These are phyloP conservation scores for Barbarea vulgaris DNA, from an alignment of 345 rosid genomes.

Conservation along the genomic window DNA sequence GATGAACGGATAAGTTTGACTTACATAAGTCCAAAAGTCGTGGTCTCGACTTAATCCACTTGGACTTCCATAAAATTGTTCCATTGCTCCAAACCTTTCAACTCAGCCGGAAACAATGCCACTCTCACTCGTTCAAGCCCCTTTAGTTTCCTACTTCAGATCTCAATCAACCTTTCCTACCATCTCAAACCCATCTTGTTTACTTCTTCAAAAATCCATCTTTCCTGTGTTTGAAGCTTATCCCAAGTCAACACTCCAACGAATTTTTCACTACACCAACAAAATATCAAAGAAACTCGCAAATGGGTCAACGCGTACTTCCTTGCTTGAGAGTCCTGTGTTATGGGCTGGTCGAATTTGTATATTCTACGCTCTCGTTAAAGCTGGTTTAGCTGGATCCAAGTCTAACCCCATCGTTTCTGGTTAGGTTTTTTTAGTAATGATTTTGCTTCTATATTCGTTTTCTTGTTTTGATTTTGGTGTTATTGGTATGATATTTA, in stretches of 20 bases:
- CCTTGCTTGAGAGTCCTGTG: slow-evolving; percentile 71
- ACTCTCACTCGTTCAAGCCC: slow-evolving; percentile 44
- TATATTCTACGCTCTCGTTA: slow-evolving; percentile 77
- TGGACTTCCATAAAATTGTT: not conserved
- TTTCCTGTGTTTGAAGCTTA: slow-evolving; percentile 18
- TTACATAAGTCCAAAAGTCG: not conserved
- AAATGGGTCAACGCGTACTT: slow-evolving; percentile 47
- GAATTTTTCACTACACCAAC: slow-evolving; percentile 14
- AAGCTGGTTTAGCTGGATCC: slow-evolving; percentile 87
- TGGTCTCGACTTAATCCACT: slow-evolving; percentile 8
- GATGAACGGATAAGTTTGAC: no score
- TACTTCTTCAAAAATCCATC: slow-evolving; percentile 43
- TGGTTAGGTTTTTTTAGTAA: slow-evolving; percentile 39
- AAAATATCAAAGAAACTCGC: slow-evolving; percentile 19
- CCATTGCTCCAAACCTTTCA: not conserved
- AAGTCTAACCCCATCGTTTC: slow-evolving; percentile 75
- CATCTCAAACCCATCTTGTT: slow-evolving; percentile 16
- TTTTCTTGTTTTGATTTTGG: not conserved
- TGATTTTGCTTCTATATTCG: not conserved
- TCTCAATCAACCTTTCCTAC: slow-evolving; percentile 23
- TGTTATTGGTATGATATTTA: slow-evolving; percentile 22
- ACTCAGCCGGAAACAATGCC: slow-evolving; percentile 47
- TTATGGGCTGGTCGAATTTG: slow-evolving; percentile 88
- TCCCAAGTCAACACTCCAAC: slow-evolving; percentile 36
- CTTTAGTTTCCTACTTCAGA: slow-evolving; percentile 41